Base-by-base conservation (phyloP, 495 filamentous ascomycete species). In the Filosporella fistucella region DNA sequence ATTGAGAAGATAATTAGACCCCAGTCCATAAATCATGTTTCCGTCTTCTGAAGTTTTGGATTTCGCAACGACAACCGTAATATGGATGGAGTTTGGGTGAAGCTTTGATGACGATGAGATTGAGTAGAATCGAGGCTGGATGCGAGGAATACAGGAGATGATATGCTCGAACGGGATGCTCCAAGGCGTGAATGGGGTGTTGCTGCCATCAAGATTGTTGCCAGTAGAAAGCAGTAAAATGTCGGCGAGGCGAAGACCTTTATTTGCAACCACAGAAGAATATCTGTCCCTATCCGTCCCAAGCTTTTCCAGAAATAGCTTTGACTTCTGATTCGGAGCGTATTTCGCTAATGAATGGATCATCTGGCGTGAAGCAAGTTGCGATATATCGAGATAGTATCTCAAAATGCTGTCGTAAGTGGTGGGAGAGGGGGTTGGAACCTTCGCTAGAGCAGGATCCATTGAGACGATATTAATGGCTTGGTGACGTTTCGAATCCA, bases 101-200 rank as follows among this genome's bases (percentile, higher is more conserved):
- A 7, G 13, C 5, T 37, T 10, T 4, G 48, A 51, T 4, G 48
- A 51, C 10, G 48, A 51, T 2, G 48, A 51, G 23, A 51, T 51
- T 7, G 48, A 51, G 22, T 51, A 51, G 48, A 36, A 51, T 12
- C 48, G 48, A 12, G 42, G 48, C 21, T 47, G 41, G 46, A 29
- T 17, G 46, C 29, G n/a, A 46, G 17, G 24, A 42, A 47, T 13
- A 51, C 18, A 16, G 48, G 48, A 21, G 46, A 29, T n/a, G 25
- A 37, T 3, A 9, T 25, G 17, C 26, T 46, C 20, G 28, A 36
- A 5, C 11, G 26, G 18, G 16, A 17, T 18, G 48, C 21, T 13
- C 39, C 42, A 26, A 51, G 9, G 12, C 12, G n/a, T n/a, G n/a
- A n/a, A n/a, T n/a, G n/a, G n/a, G n/a, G n/a, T n/a, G n/a, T n/a